Percentiles rank a stretch among this genome's conserved stretches.
phyloP scores from a whole-genome alignment of 1,284 basidiomycete genomes.

The Schizophyllum amplum region DNA sequence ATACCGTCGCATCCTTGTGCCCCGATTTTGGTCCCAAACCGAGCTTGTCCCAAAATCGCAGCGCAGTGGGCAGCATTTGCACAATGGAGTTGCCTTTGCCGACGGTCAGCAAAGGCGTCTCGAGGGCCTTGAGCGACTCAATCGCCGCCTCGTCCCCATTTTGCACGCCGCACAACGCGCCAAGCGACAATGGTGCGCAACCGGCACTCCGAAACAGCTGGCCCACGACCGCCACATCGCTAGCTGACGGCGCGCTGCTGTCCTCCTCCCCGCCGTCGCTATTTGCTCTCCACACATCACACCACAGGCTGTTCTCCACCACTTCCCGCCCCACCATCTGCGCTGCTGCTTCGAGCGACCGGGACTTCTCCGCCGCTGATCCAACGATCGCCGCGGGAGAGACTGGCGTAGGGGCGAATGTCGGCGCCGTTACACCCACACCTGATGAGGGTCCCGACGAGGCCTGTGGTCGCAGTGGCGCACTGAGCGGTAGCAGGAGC shows the following conservation, averaged over 20 bases:
- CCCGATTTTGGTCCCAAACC: conserved; percentile 65
- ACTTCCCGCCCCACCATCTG: conserved; percentile 52
- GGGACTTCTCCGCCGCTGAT: conserved; percentile 50
- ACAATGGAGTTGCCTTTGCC: conserved; percentile 57
- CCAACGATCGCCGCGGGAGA: conserved; percentile 64
- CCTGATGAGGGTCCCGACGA: conserved; percentile 33
- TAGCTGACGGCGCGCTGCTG: background rate
- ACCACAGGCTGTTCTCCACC: conserved; percentile 62
- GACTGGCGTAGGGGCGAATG: conserved; percentile 67
- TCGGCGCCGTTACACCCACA: conserved; percentile 28
- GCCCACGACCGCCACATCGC: background rate
- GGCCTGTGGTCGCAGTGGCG: conserved; percentile 47
- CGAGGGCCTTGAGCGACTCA: conserved; percentile 32
- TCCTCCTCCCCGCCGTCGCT: background rate
- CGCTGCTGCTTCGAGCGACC: conserved; percentile 57
- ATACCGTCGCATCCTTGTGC: conserved; percentile 58
- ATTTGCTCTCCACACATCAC: conserved; percentile 46
- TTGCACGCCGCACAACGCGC: background rate
- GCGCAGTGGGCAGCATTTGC: conserved; percentile 53
- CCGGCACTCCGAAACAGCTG: background rate
- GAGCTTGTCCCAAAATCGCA: conserved; percentile 79
- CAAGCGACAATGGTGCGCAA: background rate
- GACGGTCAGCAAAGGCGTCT: conserved; percentile 50
- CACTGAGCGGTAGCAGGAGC: conserved; percentile 48
- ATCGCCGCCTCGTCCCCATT: no score